Conservation (phyloP, 306 rosid genomes). For the Canavalia ensiformis region DNA sequence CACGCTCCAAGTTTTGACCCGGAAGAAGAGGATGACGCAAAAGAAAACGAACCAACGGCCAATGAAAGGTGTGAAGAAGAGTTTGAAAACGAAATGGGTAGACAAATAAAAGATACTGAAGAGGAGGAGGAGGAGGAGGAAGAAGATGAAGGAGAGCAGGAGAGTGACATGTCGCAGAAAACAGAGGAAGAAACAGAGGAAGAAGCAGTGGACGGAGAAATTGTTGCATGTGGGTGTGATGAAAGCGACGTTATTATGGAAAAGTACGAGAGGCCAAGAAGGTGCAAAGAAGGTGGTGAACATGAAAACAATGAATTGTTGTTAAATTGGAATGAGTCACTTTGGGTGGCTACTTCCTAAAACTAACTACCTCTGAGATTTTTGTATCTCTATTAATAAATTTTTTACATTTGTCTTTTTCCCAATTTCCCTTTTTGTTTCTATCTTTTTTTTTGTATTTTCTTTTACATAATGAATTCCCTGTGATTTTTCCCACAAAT, state of each 20-base stretch:
- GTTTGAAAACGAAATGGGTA: conserved; percentile 46
- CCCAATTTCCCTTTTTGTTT: conserved; percentile 16
- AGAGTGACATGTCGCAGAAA: not conserved
- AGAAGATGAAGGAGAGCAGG: not conserved
- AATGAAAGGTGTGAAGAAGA: conserved; percentile 38
- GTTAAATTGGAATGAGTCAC: conserved; percentile 62
- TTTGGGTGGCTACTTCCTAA: conserved; percentile 69
- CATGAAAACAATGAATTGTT: conserved; percentile 57
- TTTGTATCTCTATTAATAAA: conserved; percentile 37
- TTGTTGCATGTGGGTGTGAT: conserved; percentile 24
- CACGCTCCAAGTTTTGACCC: conserved; percentile 51
- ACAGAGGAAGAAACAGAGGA: conserved; percentile 21
- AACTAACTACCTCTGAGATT: conserved; percentile 28
- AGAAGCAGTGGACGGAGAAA: conserved; percentile 24
- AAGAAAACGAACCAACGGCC: conserved; percentile 30
- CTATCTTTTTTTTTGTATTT: not conserved
- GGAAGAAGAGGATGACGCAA: conserved; percentile 9
- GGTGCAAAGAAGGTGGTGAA: conserved; percentile 72
- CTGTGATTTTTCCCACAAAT: conserved; percentile 39
- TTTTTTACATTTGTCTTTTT: conserved; percentile 45
- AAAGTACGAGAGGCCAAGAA: conserved; percentile 56
- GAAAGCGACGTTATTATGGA: conserved; percentile 53
- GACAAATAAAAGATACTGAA: conserved; percentile 17
- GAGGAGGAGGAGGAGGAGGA: conserved; percentile 43
- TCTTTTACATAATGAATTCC: not conserved